Percentiles rank a stretch among this genome's conserved stretches.
Evolutionary conservation across 2,329 filamentous ascomycete species (phyloP).

Genomic region (Spiromastix sp.): DNA sequence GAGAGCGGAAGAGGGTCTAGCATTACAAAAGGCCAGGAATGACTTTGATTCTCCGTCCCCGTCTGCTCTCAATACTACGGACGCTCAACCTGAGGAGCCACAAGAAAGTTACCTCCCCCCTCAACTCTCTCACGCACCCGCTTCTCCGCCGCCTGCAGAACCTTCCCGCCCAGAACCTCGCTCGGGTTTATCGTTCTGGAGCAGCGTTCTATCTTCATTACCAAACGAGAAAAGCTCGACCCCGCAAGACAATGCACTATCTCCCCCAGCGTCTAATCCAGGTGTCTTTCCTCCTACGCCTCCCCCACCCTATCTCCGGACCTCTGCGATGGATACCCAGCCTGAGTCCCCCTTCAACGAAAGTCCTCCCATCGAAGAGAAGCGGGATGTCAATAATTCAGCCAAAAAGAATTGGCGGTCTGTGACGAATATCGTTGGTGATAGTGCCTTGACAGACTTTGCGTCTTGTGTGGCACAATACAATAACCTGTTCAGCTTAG

Average conservation of each 20-base stretch:
- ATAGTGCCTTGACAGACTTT: conserved; percentile 62
- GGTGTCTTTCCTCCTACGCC: conserved; percentile 1
- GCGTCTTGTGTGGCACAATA: conserved; percentile 61
- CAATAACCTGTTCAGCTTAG: conserved; percentile 63
- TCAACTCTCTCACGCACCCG: conserved; percentile 9
- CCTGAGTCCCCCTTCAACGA: too few relatives aligned
- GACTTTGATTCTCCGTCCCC: background rate
- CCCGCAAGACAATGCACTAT: conserved; percentile 1
- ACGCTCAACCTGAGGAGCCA: conserved; percentile 1
- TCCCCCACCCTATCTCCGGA: conserved; percentile 7
- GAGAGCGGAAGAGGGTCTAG: conserved; percentile 42
- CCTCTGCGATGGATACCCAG: conserved; percentile 9
- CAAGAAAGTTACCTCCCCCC: too few relatives aligned
- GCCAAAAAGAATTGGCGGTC: conserved; percentile 26
- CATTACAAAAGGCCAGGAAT: conserved; percentile 27
- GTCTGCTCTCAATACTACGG: background rate
- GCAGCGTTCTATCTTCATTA: conserved; percentile 9
- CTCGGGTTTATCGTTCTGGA: conserved; percentile 9
- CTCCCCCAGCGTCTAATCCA: background rate
- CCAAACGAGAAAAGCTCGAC: conserved; percentile 6
- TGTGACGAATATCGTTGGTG: conserved; percentile 38
- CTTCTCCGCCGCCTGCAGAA: background rate
- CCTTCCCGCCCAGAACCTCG: background rate
- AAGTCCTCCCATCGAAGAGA: too few relatives aligned
- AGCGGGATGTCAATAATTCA: too few relatives aligned